These are phyloP conservation scores for Myrica gale DNA, from an alignment of 306 rosid species.

Conservation along the genomic window DNA sequence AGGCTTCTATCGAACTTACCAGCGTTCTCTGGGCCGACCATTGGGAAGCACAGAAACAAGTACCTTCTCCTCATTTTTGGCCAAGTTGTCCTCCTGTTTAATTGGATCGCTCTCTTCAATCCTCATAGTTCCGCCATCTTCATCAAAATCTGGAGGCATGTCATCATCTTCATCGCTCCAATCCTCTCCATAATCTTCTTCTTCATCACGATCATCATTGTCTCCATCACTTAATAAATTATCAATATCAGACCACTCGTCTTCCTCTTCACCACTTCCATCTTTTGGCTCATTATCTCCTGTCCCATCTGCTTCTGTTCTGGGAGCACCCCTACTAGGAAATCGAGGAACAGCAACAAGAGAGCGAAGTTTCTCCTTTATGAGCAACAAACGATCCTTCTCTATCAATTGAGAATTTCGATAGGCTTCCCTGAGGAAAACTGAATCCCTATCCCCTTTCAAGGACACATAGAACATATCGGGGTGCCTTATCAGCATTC, in stretches of 20 bases:
- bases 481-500: constrained; percentile 88
- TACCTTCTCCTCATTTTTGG: constrained; percentile 31
- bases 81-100: constrained; percentile 34
- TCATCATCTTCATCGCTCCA: constrained; percentile 74
- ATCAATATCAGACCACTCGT: constrained; percentile 58
- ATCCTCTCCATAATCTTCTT: constrained; percentile 34
- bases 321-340: constrained; percentile 42
- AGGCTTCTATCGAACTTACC: constrained; percentile 44
- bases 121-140: constrained; percentile 42
- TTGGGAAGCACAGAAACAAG: constrained; percentile 53
- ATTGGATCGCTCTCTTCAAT: constrained; percentile 32
- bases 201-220: constrained; percentile 27
- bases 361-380: constrained; percentile 76
- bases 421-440: constrained; percentile 84
- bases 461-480: constrained; percentile 84
- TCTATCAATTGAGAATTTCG: constrained; percentile 70
- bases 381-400: constrained; percentile 66
- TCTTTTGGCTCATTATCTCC: constrained; percentile 37
- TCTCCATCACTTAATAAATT: constrained; percentile 38
- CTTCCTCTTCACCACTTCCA: constrained; percentile 47
- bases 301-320: constrained; percentile 31
- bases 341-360: constrained; percentile 66
- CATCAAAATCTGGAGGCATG: constrained; percentile 63
- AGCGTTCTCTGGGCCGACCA: constrained; percentile 71
- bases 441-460: constrained; percentile 87